Base-by-base conservation (phyloP, 306 rosid species). In the Cucurbita moschata region DNA sequence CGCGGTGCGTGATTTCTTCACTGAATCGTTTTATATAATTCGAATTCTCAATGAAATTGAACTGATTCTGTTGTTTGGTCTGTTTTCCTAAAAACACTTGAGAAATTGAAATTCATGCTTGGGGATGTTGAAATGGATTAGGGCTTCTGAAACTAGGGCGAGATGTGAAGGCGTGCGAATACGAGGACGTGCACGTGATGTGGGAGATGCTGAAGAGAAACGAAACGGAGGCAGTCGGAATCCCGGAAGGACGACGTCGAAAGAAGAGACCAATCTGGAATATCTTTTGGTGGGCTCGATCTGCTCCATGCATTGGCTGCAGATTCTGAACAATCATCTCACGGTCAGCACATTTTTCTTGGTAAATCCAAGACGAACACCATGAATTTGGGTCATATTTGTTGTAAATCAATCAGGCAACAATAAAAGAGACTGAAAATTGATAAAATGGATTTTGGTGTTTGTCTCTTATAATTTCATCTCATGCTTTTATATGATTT, bases 141-240 rank as follows among this genome's bases (percentile, higher is more conserved):
- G 96, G 96, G 42, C 35, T 87, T 4, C 52, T 78, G 77, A 87
- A 86, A 79, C 83, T 92, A 42, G 77, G 82, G 8, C 78, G 74
- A 21, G 96, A 93, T 71, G 88, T 93, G 76, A 85, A 77, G 64
- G 78, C 89, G 6, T 88, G 96, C 50, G 85, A 90, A 63, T 87
- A 93, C 37, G 88, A 87, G 26, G 98, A 93, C 68, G 90, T 93
- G 81, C 91, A 74, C 13, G 89, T 90, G 73, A 88, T 90, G 98
- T 93, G 98, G 98, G 91, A 87, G 75, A 93, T 93, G 77, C 84
- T 90, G 76, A 82, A 82, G 53, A 79, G 81, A 80, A 86, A 76
- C 13, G 89, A 88, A 72, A 70, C 82, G 10, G 83, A 88, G 75
- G 37, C 43, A 1, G 64, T 49, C 52, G 65, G 56, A 35, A 64